phyloP scores from a whole-genome alignment of 2,329 filamentous ascomycete genomes.

The Alternaria gaisen region DNA sequence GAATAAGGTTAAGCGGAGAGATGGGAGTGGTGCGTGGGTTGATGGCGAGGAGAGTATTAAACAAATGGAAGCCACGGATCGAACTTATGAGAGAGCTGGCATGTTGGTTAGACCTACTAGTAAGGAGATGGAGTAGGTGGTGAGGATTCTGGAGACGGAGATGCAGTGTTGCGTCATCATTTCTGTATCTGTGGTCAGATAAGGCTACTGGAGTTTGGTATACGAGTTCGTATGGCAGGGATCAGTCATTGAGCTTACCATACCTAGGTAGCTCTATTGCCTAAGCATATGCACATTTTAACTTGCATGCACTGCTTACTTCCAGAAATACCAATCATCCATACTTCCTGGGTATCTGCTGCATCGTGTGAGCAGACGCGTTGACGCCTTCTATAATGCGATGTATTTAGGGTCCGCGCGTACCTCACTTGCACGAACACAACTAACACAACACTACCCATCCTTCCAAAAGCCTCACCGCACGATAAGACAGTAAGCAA shows the following conservation, averaged over 20 bases:
- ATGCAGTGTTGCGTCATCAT: not conserved
- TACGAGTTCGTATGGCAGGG: not conserved
- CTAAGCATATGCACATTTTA: not conserved
- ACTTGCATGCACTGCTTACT: not conserved
- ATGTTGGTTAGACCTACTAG: conserved; percentile 33
- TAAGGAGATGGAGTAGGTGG: conserved; percentile 12
- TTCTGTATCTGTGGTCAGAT: not conserved
- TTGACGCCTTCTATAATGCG: not conserved
- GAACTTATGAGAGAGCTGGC: conserved; percentile 45
- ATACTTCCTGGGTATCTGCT: not conserved
- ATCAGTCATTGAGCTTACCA: not conserved
- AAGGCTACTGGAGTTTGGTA: not conserved
- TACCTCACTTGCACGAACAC: not conserved
- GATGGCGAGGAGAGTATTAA: conserved; percentile 45
- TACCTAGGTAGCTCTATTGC: not conserved
- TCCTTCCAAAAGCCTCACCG: not conserved
- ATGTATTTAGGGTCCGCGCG: not conserved
- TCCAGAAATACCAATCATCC: not conserved
- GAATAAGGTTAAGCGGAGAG: conserved; percentile 37
- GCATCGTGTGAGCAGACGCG: not conserved
- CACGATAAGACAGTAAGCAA: not conserved
- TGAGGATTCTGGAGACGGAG: not conserved
- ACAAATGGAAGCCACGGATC: conserved; percentile 50
- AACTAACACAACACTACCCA: not conserved
- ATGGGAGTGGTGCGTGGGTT: conserved; percentile 41